Conservation (phyloP, 1,139 yeast species). For the Lodderomyces jiufengensis region DNA sequence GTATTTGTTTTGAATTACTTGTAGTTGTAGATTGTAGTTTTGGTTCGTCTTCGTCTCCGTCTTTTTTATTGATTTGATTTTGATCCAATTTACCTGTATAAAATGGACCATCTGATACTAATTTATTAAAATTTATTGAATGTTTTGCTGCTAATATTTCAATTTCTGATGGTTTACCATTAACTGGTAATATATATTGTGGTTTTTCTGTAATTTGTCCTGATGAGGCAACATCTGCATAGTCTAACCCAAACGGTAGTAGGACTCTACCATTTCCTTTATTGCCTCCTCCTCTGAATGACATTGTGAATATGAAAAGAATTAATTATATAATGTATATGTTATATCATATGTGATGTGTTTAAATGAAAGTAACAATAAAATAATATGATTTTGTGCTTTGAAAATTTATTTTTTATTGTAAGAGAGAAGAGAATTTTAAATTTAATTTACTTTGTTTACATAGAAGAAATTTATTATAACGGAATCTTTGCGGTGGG, state of each 20-base stretch:
- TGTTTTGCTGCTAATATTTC: constrained; percentile 68
- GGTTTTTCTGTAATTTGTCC: constrained; percentile 35
- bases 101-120: constrained; percentile 73
- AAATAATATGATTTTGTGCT: no score
- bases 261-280: constrained; percentile 22
- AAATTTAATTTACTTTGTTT: no score
- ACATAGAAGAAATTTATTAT: no score
- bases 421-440: no score
- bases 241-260: constrained; percentile 69
- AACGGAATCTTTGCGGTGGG: no score
- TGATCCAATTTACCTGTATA: constrained; percentile 54
- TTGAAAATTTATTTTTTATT: no score
- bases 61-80: neutral
- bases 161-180: constrained; percentile 51
- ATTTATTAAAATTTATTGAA: constrained; percentile 52
- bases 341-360: no score
- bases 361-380: no score
- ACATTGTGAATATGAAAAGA: constrained; percentile 19
- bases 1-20: constrained; percentile 15
- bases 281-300: constrained; percentile 22
- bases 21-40: constrained; percentile 16
- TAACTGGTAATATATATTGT: constrained; percentile 57
- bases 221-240: constrained; percentile 48
- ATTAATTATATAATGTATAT: no score
- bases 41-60: neutral